Percentiles rank a stretch among this genome's conserved stretches.
Evolutionary conservation across 495 filamentous ascomycete species (phyloP).

Genomic region (Hyaloscypha finlandica): DNA sequence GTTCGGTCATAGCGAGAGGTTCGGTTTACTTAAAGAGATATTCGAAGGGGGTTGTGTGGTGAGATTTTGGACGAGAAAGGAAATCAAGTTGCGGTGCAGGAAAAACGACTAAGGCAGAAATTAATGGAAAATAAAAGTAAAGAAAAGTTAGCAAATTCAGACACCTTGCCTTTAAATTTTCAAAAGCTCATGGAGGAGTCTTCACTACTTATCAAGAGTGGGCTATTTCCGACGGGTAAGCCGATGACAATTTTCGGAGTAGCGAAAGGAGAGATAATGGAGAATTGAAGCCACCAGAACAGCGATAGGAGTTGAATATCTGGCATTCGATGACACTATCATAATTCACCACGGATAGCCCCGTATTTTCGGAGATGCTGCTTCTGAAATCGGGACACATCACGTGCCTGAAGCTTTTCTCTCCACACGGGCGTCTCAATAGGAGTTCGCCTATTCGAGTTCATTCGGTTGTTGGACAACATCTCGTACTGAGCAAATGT

Average conservation of each 20-base stretch:
- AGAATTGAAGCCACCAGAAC: not conserved
- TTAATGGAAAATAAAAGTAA: not conserved
- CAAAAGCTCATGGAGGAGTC: not conserved
- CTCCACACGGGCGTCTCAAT: not conserved
- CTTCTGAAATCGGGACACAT: not conserved
- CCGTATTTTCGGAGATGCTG: no score
- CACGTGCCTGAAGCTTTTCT: not conserved
- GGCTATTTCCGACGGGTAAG: slow-evolving; percentile 10
- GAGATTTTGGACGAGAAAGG: not conserved
- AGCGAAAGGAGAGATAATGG: slow-evolving; percentile 3
- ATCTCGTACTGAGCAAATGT: not conserved
- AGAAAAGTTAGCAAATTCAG: not conserved
- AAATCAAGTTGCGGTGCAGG: not conserved
- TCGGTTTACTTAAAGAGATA: not conserved
- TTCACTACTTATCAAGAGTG: slow-evolving; percentile 19
- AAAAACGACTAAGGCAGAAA: not conserved
- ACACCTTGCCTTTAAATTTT: not conserved
- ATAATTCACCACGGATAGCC: no score
- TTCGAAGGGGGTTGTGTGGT: not conserved
- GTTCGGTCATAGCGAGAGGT: slow-evolving; percentile 32
- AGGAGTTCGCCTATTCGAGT: not conserved
- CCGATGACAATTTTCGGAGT: slow-evolving; percentile 22
- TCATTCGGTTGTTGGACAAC: not conserved
- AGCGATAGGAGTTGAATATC: not conserved
- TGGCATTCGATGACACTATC: no score